Conservation (phyloP, 1,139 yeast species). For the Pichia kudriavzevii region DNA sequence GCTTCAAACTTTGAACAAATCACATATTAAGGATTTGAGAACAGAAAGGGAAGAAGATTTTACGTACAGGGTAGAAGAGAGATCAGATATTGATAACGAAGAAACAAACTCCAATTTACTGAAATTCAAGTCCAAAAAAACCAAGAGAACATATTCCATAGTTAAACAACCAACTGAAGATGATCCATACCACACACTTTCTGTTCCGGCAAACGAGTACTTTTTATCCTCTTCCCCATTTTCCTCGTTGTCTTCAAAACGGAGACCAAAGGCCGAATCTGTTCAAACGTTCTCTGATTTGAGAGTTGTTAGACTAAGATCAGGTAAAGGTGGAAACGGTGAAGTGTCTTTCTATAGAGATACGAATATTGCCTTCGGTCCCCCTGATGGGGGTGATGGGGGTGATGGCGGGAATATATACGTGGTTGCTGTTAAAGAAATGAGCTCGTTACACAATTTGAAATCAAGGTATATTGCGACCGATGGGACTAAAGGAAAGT, state of each 20-base stretch:
- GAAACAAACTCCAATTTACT: slow-evolving; percentile 15
- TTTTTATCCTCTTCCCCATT: slow-evolving; percentile 35
- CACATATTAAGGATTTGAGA: slow-evolving; percentile 5
- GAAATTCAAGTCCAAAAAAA: slow-evolving; percentile 12
- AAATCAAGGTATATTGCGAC: slow-evolving; percentile 62
- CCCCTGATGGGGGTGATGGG: slow-evolving; percentile 98
- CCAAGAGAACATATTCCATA: slow-evolving; percentile 13
- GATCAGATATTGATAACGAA: slow-evolving; percentile 18
- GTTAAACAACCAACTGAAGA: slow-evolving; percentile 12
- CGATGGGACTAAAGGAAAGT: slow-evolving; percentile 64
- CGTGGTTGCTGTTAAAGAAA: slow-evolving; percentile 67
- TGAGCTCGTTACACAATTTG: slow-evolving; percentile 64
- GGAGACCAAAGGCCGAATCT: slow-evolving; percentile 34
- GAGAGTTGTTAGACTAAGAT: slow-evolving; percentile 54
- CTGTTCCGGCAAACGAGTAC: slow-evolving; percentile 32
- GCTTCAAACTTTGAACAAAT: slow-evolving; percentile 27
- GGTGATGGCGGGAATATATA: slow-evolving; percentile 88
- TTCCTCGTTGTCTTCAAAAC: slow-evolving; percentile 28
- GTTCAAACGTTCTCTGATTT: slow-evolving; percentile 46
- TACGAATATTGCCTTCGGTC: slow-evolving; percentile 78
- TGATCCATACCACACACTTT: slow-evolving; percentile 25
- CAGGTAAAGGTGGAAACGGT: slow-evolving; percentile 91
- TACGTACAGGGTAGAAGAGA: slow-evolving; percentile 17
- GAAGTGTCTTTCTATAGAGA: slow-evolving; percentile 79
- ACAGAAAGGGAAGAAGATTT: slow-evolving; percentile 5